Evolutionary conservation across 345 rosid species (phyloP), one percentile per base, ranked within the genome.

Genomic region (Acer yangbiense): DNA sequence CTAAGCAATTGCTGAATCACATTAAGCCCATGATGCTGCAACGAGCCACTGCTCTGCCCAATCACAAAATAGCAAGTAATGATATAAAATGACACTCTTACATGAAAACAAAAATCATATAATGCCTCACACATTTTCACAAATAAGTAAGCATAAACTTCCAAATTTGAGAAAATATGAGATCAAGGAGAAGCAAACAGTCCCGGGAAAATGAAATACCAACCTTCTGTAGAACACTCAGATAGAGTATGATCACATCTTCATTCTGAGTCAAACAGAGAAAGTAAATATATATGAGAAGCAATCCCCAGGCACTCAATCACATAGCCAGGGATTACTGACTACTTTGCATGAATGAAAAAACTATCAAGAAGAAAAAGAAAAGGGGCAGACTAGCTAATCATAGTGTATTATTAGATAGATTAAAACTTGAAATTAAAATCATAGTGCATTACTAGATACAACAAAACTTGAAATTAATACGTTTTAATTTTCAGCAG

Each of bases 11-110:
- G 92, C 82, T 89, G 97, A 84, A 92, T 89, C 81, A 93, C 78
- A 82, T 87, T 86, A 81, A 95, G 93, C 85, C 99, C 98, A 83
- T 87, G 74, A 80, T 89, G 92, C 88, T 86, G 90, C 92, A 90
- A 84, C 63, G 92, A 89, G 76, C 90, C 98, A 88, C 99, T 95
- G 99, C 99, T 93, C 99, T 95, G 99, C 93, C 93, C 93, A 89
- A 83, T 88, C 88, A 91, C 76, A 90, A 85, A 87, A 82, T 71
- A 83, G 76, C 78, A 65, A 65, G 74, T 76, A 83, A 86, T 76
- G 79, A 81, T 60, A 81, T 71, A 76, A 66, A 77, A 27, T 44
- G 20, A 43, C 57, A 61, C 14, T 20, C n/a, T 61, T 43, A 20
- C 20, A 39, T 17, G 18, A 2, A 17, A 10, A 21, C 7, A 9